A percentile compares a stretch with the other conserved stretches of the same genome.
Conservation (phyloP, 805 yeast species). For the Danielozyma ontarioensis region DNA sequence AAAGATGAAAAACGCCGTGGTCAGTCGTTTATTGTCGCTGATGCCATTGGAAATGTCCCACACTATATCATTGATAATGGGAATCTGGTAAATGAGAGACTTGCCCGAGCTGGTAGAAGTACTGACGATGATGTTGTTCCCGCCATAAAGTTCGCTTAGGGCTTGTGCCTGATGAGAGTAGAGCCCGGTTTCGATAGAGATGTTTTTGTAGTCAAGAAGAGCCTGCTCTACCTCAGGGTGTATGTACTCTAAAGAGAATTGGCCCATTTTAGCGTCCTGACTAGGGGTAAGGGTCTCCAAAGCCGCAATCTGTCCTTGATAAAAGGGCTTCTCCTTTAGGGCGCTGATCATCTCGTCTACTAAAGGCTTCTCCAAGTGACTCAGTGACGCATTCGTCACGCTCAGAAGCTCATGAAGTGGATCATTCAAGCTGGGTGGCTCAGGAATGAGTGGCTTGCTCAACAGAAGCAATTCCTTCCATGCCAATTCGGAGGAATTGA, state of each 20-base stretch:
- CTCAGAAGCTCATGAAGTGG: constrained; percentile 64
- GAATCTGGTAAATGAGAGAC: constrained; percentile 85
- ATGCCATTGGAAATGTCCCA: constrained; percentile 31
- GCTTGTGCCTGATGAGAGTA: constrained; percentile 86
- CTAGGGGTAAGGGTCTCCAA: constrained; percentile 43
- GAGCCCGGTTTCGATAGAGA: constrained; percentile 40
- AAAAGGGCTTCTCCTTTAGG: constrained; percentile 45
- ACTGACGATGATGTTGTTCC: constrained; percentile 76
- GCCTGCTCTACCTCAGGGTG: constrained; percentile 47
- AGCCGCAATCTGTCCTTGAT: constrained; percentile 58
- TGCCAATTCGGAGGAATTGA: neutral
- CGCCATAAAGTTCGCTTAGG: constrained; percentile 47
- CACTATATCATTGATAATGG: constrained; percentile 53
- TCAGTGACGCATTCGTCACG: too few species aligned
- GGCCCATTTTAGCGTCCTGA: constrained; percentile 42
- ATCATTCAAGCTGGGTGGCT: constrained; percentile 45
- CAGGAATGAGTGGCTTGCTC: constrained; percentile 42
- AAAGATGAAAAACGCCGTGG: constrained; percentile 80
- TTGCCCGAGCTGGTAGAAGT: constrained; percentile 97
- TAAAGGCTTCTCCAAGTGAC: constrained; percentile 20
- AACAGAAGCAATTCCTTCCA: constrained; percentile 30
- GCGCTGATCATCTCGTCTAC: constrained; percentile 46
- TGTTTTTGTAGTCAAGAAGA: constrained; percentile 42
- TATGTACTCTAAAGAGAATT: constrained; percentile 40
- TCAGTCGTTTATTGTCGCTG: constrained; percentile 18